Evolutionary conservation across 345 rosid genomes (phyloP).

Genomic region (Eucalyptus rudis): DNA sequence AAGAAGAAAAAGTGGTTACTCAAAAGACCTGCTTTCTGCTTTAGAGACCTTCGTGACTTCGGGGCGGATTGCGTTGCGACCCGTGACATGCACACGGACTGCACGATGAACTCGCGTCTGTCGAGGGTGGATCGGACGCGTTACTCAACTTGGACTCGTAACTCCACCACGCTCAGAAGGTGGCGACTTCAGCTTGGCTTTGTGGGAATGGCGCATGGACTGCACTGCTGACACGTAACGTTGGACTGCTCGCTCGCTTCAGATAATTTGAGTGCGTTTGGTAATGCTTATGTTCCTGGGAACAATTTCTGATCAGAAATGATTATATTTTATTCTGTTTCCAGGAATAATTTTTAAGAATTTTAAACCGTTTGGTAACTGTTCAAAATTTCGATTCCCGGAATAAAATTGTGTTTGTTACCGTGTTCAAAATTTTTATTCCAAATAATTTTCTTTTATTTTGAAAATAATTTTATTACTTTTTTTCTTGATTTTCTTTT

Average conservation of each 20-base stretch:
- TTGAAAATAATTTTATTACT: too few relatives aligned
- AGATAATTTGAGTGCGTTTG: not conserved
- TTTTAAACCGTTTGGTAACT: too few relatives aligned
- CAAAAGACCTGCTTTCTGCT: not conserved
- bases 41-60: not conserved
- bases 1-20: not conserved
- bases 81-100: not conserved
- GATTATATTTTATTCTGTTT: accelerated
- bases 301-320: accelerated
- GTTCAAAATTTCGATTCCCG: accelerated
- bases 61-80: not conserved
- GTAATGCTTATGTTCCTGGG: accelerated
- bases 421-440: too few relatives aligned
- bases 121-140: not conserved
- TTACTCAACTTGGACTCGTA: not conserved
- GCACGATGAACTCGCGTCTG: not conserved
- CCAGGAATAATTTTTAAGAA: accelerated
- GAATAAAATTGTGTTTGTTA: accelerated
- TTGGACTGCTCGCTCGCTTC: not conserved
- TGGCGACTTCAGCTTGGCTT: not conserved
- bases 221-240: not conserved
- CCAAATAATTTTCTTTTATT: too few relatives aligned
- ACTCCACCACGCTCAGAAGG: not conserved
- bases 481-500: accelerated
- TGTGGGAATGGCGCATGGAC: not conserved